phyloP scores from a whole-genome alignment of 2,329 filamentous ascomycete genomes.

The Verticillium tricorpus region DNA sequence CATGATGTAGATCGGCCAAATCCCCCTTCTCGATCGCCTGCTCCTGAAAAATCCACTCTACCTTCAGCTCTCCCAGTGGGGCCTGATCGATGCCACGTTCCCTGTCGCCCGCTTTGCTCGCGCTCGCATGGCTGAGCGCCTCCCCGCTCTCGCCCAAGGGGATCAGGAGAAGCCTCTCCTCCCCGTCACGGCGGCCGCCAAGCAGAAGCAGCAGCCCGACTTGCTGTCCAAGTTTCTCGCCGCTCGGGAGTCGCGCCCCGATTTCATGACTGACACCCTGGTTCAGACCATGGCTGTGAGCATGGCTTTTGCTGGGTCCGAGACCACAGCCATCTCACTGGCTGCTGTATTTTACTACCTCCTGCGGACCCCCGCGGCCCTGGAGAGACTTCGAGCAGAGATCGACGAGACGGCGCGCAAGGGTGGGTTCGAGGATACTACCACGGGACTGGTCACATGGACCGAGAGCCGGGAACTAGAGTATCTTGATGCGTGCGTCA shows the following conservation, averaged over 20 bases:
- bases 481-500: slow-evolving; percentile 74
- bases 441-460: slow-evolving; percentile 64
- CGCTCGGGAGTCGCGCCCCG: slow-evolving; percentile 60
- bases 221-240: slow-evolving; percentile 69
- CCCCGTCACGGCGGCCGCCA: slow-evolving; percentile 27
- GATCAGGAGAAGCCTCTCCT: slow-evolving; percentile 25
- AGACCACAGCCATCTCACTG: slow-evolving; percentile 74
- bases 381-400: slow-evolving; percentile 54
- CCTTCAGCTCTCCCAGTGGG: slow-evolving; percentile 62
- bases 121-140: slow-evolving; percentile 61
- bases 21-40: slow-evolving; percentile 65
- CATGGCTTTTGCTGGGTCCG: slow-evolving; percentile 70
- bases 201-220: slow-evolving; percentile 43
- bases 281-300: slow-evolving; percentile 68
- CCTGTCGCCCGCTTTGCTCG: slow-evolving; percentile 70
- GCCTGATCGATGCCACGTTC: slow-evolving; percentile 64
- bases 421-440: slow-evolving; percentile 45
- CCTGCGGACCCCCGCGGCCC: slow-evolving; percentile 55
- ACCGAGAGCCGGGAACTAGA: slow-evolving; percentile 63
- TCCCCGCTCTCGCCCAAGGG: slow-evolving; percentile 33
- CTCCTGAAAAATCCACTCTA: slow-evolving; percentile 72
- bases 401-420: slow-evolving; percentile 53
- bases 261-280: slow-evolving; percentile 66
- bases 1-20: slow-evolving; percentile 60
- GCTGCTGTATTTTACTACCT: slow-evolving; percentile 70